A percentile compares a stretch with the other conserved stretches of the same genome.
phyloP scores from a whole-genome alignment of 768 basidiomycete species.

The Scleroderma bovista region DNA sequence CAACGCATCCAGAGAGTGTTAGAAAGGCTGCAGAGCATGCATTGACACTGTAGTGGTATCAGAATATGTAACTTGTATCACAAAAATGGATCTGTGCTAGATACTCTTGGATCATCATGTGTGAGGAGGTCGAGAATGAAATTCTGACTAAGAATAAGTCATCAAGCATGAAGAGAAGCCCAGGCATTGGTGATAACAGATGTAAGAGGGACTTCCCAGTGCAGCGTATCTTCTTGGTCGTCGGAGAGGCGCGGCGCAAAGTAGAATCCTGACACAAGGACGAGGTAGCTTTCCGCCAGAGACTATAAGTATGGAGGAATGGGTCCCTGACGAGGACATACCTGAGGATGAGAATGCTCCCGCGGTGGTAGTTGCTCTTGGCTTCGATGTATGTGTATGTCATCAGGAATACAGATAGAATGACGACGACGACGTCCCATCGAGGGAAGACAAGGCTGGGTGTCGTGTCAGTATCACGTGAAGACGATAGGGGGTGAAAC shows the following conservation, averaged over 20 bases:
- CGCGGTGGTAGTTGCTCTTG: slow-evolving; percentile 97
- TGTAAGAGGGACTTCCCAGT: slow-evolving; percentile 4
- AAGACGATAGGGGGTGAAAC: slow-evolving; percentile 26
- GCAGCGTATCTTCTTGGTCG: slow-evolving; percentile 10
- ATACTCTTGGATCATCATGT: not conserved
- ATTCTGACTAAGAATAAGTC: not conserved
- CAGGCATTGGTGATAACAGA: slow-evolving; percentile 2
- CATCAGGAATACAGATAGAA: slow-evolving; percentile 94
- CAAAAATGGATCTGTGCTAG: not conserved
- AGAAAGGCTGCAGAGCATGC: slow-evolving; percentile 51
- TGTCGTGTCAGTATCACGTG: not conserved
- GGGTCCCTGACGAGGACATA: slow-evolving; percentile 24
- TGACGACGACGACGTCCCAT: slow-evolving; percentile 95
- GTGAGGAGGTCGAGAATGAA: not conserved
- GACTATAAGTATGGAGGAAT: not conserved
- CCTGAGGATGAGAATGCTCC: slow-evolving; percentile 93
- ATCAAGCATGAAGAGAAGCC: not conserved
- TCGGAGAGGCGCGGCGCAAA: slow-evolving; percentile 57
- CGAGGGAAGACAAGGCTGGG: slow-evolving; percentile 91
- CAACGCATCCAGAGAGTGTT: slow-evolving; percentile 34
- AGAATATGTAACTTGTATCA: slow-evolving; percentile 14
- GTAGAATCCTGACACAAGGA: slow-evolving; percentile 88
- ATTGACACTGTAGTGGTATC: slow-evolving; percentile 32
- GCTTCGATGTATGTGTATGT: slow-evolving; percentile 99
- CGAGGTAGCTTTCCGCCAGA: slow-evolving; percentile 64